Evolutionary conservation across 75 land plant species (phyloP).

Genomic region (Cunninghamia lanceolata): DNA sequence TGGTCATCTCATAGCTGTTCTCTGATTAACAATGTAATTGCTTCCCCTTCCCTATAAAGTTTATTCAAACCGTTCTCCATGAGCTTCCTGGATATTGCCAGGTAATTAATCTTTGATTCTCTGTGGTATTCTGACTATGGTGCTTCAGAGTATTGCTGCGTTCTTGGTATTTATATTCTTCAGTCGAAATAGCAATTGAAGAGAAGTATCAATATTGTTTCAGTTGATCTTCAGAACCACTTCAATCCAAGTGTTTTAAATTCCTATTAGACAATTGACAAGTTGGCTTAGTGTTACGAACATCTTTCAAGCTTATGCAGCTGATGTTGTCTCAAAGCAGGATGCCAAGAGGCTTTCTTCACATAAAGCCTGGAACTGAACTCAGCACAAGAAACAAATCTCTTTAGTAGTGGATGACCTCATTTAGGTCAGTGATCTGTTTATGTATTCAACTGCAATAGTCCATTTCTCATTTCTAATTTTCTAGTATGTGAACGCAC

Average conservation of each 20-base stretch:
- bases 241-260: not conserved
- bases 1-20: not conserved
- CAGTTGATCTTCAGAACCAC: not conserved
- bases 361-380: constrained; percentile 13
- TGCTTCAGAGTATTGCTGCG: not conserved
- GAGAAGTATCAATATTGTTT: not conserved
- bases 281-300: not conserved
- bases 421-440: constrained; percentile 12
- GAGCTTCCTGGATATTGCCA: not conserved
- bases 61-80: not conserved
- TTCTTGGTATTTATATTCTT: not conserved
- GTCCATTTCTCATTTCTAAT: not conserved
- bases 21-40: not conserved
- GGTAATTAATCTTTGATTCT: not conserved
- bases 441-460: constrained; percentile 8
- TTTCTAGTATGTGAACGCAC: constrained; percentile 1
- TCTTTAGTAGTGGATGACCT: constrained; percentile 1
- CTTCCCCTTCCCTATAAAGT: not conserved
- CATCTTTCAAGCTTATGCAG: constrained; percentile 44
- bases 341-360: constrained; percentile 77
- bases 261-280: not conserved
- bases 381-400: constrained; percentile 5
- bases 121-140: not conserved
- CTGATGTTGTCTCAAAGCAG: constrained; percentile 78
- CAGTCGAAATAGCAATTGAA: not conserved